Percentiles rank a stretch among this genome's conserved stretches.
Evolutionary conservation across 2,329 filamentous ascomycete species (phyloP).

Genomic region (Arthroderma sp.): DNA sequence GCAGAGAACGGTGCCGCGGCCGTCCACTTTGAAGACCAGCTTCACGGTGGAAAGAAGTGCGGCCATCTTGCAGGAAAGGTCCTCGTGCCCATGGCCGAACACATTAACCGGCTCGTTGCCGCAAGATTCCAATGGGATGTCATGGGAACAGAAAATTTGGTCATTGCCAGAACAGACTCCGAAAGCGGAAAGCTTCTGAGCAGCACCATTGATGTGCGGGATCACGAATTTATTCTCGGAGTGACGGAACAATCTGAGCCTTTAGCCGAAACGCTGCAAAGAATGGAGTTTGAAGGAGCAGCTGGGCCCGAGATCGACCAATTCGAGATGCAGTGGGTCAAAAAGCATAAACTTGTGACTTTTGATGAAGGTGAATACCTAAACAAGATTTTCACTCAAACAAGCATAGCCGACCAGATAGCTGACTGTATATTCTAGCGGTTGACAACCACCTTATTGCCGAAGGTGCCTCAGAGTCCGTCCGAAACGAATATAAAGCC

Average conservation of each 20-base stretch:
- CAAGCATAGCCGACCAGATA: no score
- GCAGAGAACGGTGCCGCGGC: conserved; percentile 93
- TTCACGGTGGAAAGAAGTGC: conserved; percentile 97
- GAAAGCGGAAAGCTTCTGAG: conserved; percentile 85
- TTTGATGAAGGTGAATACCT: conserved; percentile 60
- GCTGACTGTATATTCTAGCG: conserved; percentile 32
- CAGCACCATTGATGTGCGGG: conserved; percentile 80
- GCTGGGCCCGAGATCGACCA: conserved; percentile 66
- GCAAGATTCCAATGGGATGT: conserved; percentile 96
- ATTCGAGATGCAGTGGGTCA: conserved; percentile 81
- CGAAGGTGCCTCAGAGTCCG: conserved; percentile 50
- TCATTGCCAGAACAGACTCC: conserved; percentile 90
- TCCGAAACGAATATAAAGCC: conserved; percentile 54
- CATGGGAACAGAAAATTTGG: conserved; percentile 89
- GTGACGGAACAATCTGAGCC: conserved; percentile 67
- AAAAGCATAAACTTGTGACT: conserved; percentile 68
- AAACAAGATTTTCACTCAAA: conserved; percentile 4
- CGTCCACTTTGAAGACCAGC: conserved; percentile 95
- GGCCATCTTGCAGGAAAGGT: conserved; percentile 95
- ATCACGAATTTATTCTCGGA: conserved; percentile 94
- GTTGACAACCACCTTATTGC: conserved; percentile 59
- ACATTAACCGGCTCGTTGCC: conserved; percentile 88
- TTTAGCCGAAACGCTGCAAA: conserved; percentile 75
- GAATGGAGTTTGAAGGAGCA: conserved; percentile 73
- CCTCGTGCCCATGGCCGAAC: conserved; percentile 81